phyloP scores from a whole-genome alignment of 805 yeast genomes.

The Clavispora carvajalis region DNA sequence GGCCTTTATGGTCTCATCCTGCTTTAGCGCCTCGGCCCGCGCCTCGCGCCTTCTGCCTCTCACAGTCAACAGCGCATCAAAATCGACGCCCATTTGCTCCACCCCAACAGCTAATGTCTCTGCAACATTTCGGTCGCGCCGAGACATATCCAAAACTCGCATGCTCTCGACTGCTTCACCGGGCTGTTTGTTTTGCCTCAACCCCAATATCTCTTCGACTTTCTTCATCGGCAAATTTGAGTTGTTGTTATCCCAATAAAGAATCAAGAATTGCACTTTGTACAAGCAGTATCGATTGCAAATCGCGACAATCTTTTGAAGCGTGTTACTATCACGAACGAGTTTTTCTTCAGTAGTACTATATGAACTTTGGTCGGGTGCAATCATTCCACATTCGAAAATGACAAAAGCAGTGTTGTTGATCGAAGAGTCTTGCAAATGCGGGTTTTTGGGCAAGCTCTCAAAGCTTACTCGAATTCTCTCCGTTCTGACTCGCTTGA shows the following conservation, averaged over 20 bases:
- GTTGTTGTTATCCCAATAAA: slow-evolving; percentile 37
- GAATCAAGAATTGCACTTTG: slow-evolving; percentile 34
- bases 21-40: slow-evolving; percentile 8
- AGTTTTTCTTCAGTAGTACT: slow-evolving; percentile 27
- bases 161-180: slow-evolving; percentile 18
- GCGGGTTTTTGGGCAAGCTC: slow-evolving; percentile 37
- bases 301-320: slow-evolving; percentile 31
- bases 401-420: slow-evolving; percentile 39
- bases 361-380: slow-evolving; percentile 11
- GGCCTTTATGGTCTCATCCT: not conserved
- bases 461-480: slow-evolving; percentile 29
- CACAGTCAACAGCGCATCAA: slow-evolving; percentile 24
- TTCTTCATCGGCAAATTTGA: slow-evolving; percentile 12
- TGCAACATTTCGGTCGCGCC: slow-evolving; percentile 20
- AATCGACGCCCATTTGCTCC: slow-evolving; percentile 15
- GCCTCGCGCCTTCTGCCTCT: slow-evolving; percentile 23
- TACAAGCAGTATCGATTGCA: slow-evolving; percentile 32
- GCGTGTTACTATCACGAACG: slow-evolving; percentile 28
- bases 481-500: slow-evolving; percentile 19
- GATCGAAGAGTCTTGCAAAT: slow-evolving; percentile 34
- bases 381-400: slow-evolving; percentile 47
- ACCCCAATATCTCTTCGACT: slow-evolving; percentile 14
- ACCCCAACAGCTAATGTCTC: slow-evolving; percentile 21
- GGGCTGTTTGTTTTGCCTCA: slow-evolving; percentile 6
- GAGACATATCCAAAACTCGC: slow-evolving; percentile 31